Evolutionary conservation across 2,329 filamentous ascomycete species (phyloP).

Genomic region (Talaromyces sp.): DNA sequence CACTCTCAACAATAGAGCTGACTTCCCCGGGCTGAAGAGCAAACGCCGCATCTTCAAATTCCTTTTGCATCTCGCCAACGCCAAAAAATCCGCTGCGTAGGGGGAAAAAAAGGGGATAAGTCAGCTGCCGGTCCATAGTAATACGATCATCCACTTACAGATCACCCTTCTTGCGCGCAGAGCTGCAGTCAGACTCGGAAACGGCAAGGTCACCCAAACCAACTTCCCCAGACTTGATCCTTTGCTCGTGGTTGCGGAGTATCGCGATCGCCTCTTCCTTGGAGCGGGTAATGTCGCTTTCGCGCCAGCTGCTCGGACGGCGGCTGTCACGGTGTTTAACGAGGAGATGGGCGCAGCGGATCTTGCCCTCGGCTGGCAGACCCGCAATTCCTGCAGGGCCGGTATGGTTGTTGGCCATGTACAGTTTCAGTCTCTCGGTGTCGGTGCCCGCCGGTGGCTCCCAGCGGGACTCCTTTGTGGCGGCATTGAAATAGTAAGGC

Average conservation of each 20-base stretch:
- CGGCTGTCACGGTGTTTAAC: conserved; percentile 90
- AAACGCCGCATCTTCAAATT: conserved; percentile 96
- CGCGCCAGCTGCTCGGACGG: conserved; percentile 87
- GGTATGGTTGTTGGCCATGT: conserved; percentile 87
- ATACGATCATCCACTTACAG: conserved; percentile 49
- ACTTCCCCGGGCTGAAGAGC: conserved; percentile 81
- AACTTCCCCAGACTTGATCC: conserved; percentile 65
- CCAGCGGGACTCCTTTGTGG: conserved; percentile 86
- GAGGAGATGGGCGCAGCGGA: conserved; percentile 85
- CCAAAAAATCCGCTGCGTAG: conserved; percentile 74
- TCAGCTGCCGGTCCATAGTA: background rate
- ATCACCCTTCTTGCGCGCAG: conserved; percentile 87
- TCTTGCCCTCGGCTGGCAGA: conserved; percentile 67
- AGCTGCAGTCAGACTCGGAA: conserved; percentile 92
- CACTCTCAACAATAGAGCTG: conserved; percentile 82
- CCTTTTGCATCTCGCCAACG: conserved; percentile 93
- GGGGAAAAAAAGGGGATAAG: background rate
- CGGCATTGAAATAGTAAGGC: conserved; percentile 94
- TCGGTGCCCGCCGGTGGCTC: conserved; percentile 86
- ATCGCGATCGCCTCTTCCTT: conserved; percentile 83
- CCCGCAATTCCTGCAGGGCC: conserved; percentile 31
- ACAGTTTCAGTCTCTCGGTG: conserved; percentile 84
- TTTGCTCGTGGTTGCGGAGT: conserved; percentile 67
- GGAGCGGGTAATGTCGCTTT: conserved; percentile 78
- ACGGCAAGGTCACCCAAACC: conserved; percentile 77